These are phyloP conservation scores for Rhodotorula taiwanensis DNA, from an alignment of 768 basidiomycete genomes.

Conservation along the genomic window DNA sequence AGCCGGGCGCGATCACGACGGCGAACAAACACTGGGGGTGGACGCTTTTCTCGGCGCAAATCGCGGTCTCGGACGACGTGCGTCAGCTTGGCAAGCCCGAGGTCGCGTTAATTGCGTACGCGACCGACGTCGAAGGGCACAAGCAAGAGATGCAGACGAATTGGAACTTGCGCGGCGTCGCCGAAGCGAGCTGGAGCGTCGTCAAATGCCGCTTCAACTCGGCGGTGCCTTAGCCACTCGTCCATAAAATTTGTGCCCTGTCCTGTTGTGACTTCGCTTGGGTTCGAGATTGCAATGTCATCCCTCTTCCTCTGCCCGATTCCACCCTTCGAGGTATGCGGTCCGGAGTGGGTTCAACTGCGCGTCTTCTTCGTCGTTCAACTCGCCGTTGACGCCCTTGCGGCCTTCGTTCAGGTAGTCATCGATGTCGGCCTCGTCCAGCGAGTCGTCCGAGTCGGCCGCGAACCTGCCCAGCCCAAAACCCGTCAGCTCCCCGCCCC, in stretches of 20 bases:
- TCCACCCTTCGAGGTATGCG: slow-evolving; percentile 24
- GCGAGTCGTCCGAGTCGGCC: slow-evolving; percentile 8
- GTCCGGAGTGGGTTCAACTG: slow-evolving; percentile 28
- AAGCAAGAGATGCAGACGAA: slow-evolving; percentile 22
- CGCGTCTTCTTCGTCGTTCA: slow-evolving; percentile 29
- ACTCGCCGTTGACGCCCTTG: slow-evolving; percentile 10
- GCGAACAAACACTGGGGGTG: slow-evolving; percentile 17
- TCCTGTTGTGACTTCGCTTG: neutral
- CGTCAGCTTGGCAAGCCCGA: neutral
- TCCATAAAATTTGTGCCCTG: too few species aligned
- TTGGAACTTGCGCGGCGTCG: slow-evolving; percentile 27
- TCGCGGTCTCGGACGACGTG: neutral
- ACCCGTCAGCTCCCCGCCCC: neutral
- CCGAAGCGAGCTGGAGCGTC: slow-evolving; percentile 28
- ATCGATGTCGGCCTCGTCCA: slow-evolving; percentile 11
- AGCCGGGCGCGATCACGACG: neutral
- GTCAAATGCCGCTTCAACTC: neutral
- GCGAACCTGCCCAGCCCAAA: neutral
- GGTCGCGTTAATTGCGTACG: slow-evolving; percentile 20
- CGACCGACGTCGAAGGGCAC: slow-evolving; percentile 14
- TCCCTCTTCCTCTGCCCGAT: neutral
- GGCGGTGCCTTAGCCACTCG: too few species aligned
- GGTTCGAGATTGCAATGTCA: neutral
- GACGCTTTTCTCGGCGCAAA: slow-evolving; percentile 14
- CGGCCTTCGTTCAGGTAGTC: slow-evolving; percentile 16